Conservation (phyloP, 139 green algal species). For the Picochlorum sp. region DNA sequence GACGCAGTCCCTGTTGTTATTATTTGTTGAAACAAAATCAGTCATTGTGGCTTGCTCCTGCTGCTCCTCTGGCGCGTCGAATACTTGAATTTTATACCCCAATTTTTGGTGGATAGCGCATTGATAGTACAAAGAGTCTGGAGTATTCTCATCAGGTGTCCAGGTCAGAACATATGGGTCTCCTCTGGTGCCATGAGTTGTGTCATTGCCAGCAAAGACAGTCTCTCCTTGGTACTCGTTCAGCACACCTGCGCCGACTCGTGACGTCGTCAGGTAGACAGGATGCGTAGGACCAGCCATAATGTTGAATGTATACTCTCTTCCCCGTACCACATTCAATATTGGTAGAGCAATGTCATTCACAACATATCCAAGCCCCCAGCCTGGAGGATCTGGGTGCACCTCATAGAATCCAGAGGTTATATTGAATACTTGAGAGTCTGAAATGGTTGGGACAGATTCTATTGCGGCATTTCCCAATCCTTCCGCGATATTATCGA, state of each 20-base stretch:
- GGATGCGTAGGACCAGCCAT: constrained; percentile 15
- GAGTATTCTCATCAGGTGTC: constrained; percentile 17
- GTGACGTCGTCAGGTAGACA: constrained; percentile 15
- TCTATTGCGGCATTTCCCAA: neutral
- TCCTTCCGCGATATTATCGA: neutral
- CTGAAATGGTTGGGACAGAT: neutral
- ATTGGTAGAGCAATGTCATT: constrained; percentile 15
- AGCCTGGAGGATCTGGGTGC: constrained; percentile 22
- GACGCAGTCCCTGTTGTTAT: neutral
- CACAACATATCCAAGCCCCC: constrained; percentile 10
- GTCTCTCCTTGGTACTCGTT: constrained; percentile 4
- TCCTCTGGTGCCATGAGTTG: constrained; percentile 1
- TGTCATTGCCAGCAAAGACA: constrained; percentile 7
- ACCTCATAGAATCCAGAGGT: constrained; percentile 10
- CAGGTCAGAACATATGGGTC: constrained; percentile 10
- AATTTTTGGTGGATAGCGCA: constrained; percentile 20
- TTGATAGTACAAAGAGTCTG: constrained; percentile 19
- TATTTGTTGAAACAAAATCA: too few species aligned
- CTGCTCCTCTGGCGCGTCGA: neutral
- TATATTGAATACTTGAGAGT: neutral
- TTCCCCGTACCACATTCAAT: constrained; percentile 8
- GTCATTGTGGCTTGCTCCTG: neutral
- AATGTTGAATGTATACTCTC: constrained; percentile 14
- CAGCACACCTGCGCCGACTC: constrained; percentile 11
- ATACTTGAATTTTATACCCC: constrained; percentile 9